phyloP scores from a whole-genome alignment of 352 stramenopile species.

The Globisporangium cederbergense region DNA sequence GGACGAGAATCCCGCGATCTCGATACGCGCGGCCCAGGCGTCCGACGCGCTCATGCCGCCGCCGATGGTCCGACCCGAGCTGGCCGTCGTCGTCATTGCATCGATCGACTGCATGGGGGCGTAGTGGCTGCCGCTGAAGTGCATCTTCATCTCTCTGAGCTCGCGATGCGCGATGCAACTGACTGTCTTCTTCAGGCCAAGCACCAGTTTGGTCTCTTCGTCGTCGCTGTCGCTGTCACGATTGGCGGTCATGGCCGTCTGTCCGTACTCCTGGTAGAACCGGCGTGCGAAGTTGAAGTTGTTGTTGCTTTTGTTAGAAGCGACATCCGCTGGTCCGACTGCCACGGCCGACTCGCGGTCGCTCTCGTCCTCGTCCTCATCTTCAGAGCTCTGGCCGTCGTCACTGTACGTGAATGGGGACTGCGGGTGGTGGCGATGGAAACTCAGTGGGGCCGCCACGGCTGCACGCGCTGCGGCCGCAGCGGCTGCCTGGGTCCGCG shows the following conservation, averaged over 20 bases:
- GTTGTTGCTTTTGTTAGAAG: conserved; percentile 1
- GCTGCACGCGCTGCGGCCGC: conserved; percentile 12
- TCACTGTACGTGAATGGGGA: not conserved
- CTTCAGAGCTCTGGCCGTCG: conserved; percentile 1
- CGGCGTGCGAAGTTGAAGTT: not conserved
- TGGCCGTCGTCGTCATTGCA: not conserved
- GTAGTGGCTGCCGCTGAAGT: conserved; percentile 42
- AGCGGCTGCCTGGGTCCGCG: conserved; percentile 10
- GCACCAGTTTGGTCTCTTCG: conserved; percentile 29
- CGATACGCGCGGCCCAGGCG: conserved; percentile 47
- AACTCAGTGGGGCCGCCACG: not conserved
- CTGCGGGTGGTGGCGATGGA: not conserved
- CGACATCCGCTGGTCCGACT: not conserved
- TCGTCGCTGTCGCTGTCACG: conserved; percentile 41
- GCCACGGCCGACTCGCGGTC: not conserved
- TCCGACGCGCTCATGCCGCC: conserved; percentile 13
- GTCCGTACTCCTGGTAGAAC: conserved; percentile 38
- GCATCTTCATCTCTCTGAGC: conserved; percentile 33
- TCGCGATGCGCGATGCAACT: conserved; percentile 54
- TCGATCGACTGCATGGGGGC: conserved; percentile 28
- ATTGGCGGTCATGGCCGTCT: conserved; percentile 18
- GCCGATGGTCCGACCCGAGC: not conserved
- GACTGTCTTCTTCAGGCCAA: conserved; percentile 50
- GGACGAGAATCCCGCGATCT: conserved; percentile 51
- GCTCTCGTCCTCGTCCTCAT: conserved; percentile 6